A percentile compares a stretch with the other conserved stretches of the same genome.
phyloP scores from a whole-genome alignment of 495 filamentous ascomycete genomes.

The Hypoxylon trugodes region DNA sequence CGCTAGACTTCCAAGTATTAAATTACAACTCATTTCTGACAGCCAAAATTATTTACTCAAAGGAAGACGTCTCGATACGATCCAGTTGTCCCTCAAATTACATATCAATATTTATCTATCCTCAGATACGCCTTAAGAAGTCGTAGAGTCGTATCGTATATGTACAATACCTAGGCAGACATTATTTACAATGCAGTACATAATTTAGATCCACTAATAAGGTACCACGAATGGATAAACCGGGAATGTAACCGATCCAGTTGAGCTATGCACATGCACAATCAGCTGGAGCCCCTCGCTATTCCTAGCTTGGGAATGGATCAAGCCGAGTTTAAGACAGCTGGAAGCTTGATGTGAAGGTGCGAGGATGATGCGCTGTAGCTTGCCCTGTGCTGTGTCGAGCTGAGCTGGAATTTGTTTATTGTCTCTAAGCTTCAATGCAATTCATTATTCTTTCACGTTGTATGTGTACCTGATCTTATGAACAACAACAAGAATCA shows the following conservation, averaged over 20 bases:
- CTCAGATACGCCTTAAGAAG: no score
- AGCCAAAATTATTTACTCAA: neutral
- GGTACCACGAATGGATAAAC: constrained; percentile 22
- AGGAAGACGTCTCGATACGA: neutral
- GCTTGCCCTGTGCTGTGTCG: neutral
- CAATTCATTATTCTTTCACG: neutral
- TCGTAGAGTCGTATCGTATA: no score
- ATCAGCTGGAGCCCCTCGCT: constrained; percentile 34
- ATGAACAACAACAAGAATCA: neutral
- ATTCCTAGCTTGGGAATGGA: constrained; percentile 17
- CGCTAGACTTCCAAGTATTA: constrained; percentile 4
- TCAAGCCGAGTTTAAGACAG: constrained; percentile 10
- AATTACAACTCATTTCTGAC: constrained; percentile 8
- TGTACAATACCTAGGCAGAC: neutral
- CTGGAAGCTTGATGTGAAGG: neutral
- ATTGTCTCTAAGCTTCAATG: neutral
- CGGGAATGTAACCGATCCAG: constrained; percentile 22
- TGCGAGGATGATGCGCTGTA: no score
- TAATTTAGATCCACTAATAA: constrained; percentile 6
- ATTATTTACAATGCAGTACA: constrained; percentile 3
- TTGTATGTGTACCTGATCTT: constrained; percentile 12
- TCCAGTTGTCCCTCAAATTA: no score
- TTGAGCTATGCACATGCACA: constrained; percentile 30
- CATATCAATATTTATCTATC: no score
- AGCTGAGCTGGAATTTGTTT: constrained; percentile 26